These are phyloP conservation scores for Nicotiana knightiana DNA, from an alignment of 257 asterid genomes.

Conservation along the genomic window DNA sequence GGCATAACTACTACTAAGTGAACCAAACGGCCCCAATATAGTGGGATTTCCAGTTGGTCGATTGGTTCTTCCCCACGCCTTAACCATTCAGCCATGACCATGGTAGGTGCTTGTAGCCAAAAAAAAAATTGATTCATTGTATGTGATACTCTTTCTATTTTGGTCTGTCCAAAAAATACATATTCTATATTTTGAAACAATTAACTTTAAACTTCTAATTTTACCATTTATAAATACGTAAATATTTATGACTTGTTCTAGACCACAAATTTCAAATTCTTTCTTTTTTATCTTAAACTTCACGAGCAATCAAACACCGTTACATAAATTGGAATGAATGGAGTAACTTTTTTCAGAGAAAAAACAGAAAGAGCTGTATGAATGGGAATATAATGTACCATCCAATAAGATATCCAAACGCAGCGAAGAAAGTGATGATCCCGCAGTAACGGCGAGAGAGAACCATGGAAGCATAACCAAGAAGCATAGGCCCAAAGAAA, in stretches of 20 bases:
- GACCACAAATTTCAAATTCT: no score
- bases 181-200: no score
- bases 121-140: not conserved
- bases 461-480: slow-evolving; percentile 84
- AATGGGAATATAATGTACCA: slow-evolving; percentile 42
- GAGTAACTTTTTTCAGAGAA: not conserved
- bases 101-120: not conserved
- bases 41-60: not conserved
- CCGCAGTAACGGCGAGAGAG: slow-evolving; percentile 63
- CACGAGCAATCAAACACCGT: no score
- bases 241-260: no score
- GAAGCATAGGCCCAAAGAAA: slow-evolving; percentile 76
- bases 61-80: not conserved
- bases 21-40: not conserved
- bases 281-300: no score
- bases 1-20: not conserved
- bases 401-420: slow-evolving; percentile 94
- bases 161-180: not conserved
- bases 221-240: no score
- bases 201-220: no score
- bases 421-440: slow-evolving; percentile 56
- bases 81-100: not conserved
- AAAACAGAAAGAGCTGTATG: not conserved
- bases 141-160: no score
- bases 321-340: no score